A percentile compares a stretch with the other conserved stretches of the same genome.
phyloP scores from a whole-genome alignment of 192 early-diverging fungal genomes.

The Rhizoclosmatium globosum region DNA sequence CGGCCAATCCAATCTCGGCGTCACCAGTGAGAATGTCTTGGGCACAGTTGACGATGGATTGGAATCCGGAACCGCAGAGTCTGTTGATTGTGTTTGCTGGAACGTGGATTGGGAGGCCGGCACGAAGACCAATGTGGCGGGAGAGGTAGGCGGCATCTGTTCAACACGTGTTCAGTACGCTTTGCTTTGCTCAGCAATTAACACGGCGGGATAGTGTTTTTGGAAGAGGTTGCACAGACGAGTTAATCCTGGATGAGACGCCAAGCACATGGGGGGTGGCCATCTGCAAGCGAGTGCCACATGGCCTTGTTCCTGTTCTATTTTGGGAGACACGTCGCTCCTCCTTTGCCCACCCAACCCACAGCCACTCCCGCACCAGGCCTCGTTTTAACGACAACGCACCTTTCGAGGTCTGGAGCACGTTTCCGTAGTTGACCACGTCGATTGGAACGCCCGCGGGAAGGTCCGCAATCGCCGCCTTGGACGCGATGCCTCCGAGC shows the following conservation, averaged over 20 bases:
- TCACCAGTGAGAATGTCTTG: constrained; percentile 91
- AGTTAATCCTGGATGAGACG: too few species aligned
- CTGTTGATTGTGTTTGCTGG: constrained; percentile 94
- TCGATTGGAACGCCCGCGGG: constrained; percentile 76
- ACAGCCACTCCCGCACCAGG: too few species aligned
- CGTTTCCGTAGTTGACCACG: constrained; percentile 96
- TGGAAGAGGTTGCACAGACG: too few species aligned
- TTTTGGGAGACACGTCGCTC: too few species aligned
- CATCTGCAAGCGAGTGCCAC: too few species aligned
- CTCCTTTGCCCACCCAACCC: too few species aligned
- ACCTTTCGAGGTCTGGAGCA: constrained; percentile 80
- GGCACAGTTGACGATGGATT: constrained; percentile 91
- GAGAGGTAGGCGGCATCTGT: constrained; percentile 88
- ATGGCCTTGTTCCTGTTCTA: too few species aligned
- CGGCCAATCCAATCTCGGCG: constrained; percentile 84
- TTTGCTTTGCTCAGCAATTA: neutral
- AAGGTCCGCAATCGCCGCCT: constrained; percentile 81
- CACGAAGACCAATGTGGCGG: constrained; percentile 91
- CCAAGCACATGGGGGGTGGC: too few species aligned
- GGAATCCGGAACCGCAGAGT: constrained; percentile 96
- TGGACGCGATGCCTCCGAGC: constrained; percentile 89
- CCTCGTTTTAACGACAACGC: neutral
- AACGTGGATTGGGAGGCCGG: constrained; percentile 82
- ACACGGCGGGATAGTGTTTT: too few species aligned
- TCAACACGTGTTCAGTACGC: neutral